A percentile compares a stretch with the other conserved stretches of the same genome.
Conservation (phyloP, 805 yeast genomes). For the Saccharomycopsis sp. region DNA sequence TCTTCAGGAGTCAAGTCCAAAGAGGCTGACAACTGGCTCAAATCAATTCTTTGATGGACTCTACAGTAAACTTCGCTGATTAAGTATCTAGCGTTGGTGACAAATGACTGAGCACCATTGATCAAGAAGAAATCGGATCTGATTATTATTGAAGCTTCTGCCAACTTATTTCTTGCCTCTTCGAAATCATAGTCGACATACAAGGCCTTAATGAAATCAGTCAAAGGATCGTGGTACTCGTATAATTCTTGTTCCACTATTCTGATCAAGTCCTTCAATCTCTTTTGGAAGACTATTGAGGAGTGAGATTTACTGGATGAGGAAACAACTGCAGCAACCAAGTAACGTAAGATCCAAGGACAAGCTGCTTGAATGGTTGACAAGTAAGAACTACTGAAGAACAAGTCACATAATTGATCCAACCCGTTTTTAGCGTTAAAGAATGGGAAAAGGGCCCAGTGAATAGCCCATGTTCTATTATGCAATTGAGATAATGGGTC, state of each 20-base stretch:
- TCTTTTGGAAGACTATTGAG: conserved; percentile 39
- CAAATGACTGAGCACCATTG: conserved; percentile 35
- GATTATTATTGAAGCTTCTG: conserved; percentile 41
- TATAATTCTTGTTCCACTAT: conserved; percentile 56
- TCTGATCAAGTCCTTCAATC: conserved; percentile 50
- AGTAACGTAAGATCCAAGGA: conserved; percentile 65
- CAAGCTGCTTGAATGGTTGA: conserved; percentile 64
- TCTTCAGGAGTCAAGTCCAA: conserved; percentile 41
- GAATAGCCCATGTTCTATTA: conserved; percentile 61
- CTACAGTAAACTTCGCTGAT: conserved; percentile 48
- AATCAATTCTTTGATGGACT: conserved; percentile 45
- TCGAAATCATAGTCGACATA: conserved; percentile 56
- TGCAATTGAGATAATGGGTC: conserved; percentile 55
- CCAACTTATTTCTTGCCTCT: conserved; percentile 42
- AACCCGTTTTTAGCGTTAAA: conserved; percentile 44
- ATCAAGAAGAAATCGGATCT: conserved; percentile 53
- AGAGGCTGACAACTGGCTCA: conserved; percentile 38
- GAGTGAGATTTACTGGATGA: conserved; percentile 30
- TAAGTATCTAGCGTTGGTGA: conserved; percentile 42
- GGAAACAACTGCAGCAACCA: conserved; percentile 52
- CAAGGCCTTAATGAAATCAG: conserved; percentile 47
- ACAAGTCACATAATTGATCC: conserved; percentile 49
- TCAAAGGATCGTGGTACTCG: conserved; percentile 61
- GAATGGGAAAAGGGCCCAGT: conserved; percentile 61
- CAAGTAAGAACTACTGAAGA: conserved; percentile 52